Evolutionary conservation across 2,329 filamentous ascomycete species (phyloP).

Genomic region (Tolypocladium sp.): DNA sequence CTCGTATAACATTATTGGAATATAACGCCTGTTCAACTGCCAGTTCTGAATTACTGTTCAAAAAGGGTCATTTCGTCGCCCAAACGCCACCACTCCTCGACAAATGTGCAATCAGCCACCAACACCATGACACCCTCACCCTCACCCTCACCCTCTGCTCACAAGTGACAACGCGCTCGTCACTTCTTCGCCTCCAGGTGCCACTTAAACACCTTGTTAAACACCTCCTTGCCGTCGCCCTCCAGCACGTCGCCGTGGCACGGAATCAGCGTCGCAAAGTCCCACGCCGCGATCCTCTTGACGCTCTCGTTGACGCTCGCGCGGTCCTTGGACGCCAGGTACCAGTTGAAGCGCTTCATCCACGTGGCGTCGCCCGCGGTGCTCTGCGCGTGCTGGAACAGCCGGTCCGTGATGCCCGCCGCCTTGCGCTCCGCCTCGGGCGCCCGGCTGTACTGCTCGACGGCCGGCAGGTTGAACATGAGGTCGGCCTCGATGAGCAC

Average conservation of each 20-base stretch:
- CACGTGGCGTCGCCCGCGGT: conserved; percentile 59
- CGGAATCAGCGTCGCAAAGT: conserved; percentile 77
- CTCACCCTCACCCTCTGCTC: background rate
- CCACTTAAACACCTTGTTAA: conserved; percentile 74
- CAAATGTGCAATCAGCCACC: background rate
- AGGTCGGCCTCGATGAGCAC: conserved; percentile 85
- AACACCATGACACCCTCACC: background rate
- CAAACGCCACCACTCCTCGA: background rate
- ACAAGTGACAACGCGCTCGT: background rate
- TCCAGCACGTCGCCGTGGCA: conserved; percentile 92
- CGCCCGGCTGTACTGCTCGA: conserved; percentile 75
- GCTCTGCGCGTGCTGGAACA: conserved; percentile 46
- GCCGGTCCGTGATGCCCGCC: conserved; percentile 27
- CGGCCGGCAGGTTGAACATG: conserved; percentile 81
- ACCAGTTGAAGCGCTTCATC: conserved; percentile 79
- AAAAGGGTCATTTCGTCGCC: background rate
- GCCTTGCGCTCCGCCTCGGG: conserved; percentile 23
- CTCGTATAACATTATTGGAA: background rate
- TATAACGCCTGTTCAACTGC: background rate
- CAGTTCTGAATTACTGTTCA: background rate
- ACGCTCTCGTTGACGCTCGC: conserved; percentile 61
- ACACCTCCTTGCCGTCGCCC: conserved; percentile 61
- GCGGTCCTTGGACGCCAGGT: conserved; percentile 56
- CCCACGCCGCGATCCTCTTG: conserved; percentile 64
- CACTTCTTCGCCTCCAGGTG: conserved; percentile 45